Percentiles rank a stretch among this genome's conserved stretches.
These are phyloP conservation scores for Biancaea sappan DNA, from an alignment of 306 rosid species.

Conservation along the genomic window DNA sequence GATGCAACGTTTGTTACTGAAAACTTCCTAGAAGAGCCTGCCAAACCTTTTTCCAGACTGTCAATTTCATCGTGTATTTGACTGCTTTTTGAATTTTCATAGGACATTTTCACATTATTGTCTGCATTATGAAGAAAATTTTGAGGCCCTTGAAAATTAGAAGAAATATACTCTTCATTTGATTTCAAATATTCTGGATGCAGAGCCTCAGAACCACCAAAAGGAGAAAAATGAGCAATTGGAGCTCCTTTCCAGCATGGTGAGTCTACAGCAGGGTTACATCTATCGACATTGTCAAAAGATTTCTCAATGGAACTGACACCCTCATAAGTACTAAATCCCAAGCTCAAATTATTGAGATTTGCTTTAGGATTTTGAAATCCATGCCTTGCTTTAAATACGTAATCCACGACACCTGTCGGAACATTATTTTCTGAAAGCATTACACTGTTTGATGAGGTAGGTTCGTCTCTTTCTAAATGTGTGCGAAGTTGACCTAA, in stretches of 20 bases:
- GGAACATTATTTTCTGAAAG: conserved; percentile 36
- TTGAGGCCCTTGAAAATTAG: conserved; percentile 45
- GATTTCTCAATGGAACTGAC: conserved; percentile 52
- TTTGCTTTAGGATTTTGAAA: conserved; percentile 40
- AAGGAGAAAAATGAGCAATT: conserved; percentile 46
- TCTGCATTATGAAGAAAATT: conserved; percentile 32
- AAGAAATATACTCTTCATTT: conserved; percentile 37
- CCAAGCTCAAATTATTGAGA: conserved; percentile 47
- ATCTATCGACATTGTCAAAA: conserved; percentile 60
- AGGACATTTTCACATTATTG: conserved; percentile 39
- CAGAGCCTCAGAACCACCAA: conserved; percentile 43
- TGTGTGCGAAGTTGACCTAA: conserved; percentile 45
- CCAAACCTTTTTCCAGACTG: conserved; percentile 45
- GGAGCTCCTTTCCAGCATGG: conserved; percentile 98
- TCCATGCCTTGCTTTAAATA: conserved; percentile 45
- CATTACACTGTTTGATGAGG: conserved; percentile 47
- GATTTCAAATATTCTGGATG: conserved; percentile 41
- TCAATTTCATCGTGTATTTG: conserved; percentile 30
- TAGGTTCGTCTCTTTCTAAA: conserved; percentile 52
- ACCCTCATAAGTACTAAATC: conserved; percentile 44
- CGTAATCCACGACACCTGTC: conserved; percentile 39
- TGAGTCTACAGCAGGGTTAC: conserved; percentile 81
- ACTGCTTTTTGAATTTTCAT: conserved; percentile 43
- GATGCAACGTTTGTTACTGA: conserved; percentile 38
- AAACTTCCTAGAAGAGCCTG: conserved; percentile 42